Evolutionary conservation across 805 yeast species (phyloP), one percentile per base, ranked within the genome.

Genomic region (Wickerhamomyces xylosicus): DNA sequence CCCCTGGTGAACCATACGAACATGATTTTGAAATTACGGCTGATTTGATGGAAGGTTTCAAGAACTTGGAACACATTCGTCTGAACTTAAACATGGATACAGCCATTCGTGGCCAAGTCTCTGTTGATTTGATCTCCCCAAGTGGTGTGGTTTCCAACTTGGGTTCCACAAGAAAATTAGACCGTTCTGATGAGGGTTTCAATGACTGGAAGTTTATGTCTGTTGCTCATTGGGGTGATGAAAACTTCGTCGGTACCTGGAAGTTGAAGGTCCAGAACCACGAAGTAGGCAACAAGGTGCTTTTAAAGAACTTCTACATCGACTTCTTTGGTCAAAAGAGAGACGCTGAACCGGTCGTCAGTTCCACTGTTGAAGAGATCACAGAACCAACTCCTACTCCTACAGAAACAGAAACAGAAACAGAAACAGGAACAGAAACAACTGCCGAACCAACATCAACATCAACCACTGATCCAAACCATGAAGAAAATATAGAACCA

Each of bases 151-250:
- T 63, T 8, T 85, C 95, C 16, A 72, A 76, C 34, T 67, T 92
- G 43, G 96, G 92, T 0, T 72, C 77, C 19, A 67, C 68, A 16
- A 72, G 98, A 49, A 61, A 61, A 6, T 47, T 60, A 16, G 98
- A 92, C 58, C 46, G 41, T 8, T 66, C 77, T 5, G 45, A 48
- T 2, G 64, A 56, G 1, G 95, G 95, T 0, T 82, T 85, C 47
- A 49, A 56, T 5, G 68, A 82, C 48, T 92, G 98, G 98, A 83
- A 85, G 2, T 92, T 92, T 54, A 85, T 89, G 85, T 74, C 90
- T 10, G 97, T 92, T n/a, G 97, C 95, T 1, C 97, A 92, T 57
- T 92, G 97, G 97, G 96, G 96, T 31, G 97, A 90, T 57, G 89
- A 81, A 49, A 36, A 54, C 2, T 90, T 89, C 3, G 59, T 60